phyloP scores from a whole-genome alignment of 1,284 basidiomycete genomes.

The Boletellus deceptivus region DNA sequence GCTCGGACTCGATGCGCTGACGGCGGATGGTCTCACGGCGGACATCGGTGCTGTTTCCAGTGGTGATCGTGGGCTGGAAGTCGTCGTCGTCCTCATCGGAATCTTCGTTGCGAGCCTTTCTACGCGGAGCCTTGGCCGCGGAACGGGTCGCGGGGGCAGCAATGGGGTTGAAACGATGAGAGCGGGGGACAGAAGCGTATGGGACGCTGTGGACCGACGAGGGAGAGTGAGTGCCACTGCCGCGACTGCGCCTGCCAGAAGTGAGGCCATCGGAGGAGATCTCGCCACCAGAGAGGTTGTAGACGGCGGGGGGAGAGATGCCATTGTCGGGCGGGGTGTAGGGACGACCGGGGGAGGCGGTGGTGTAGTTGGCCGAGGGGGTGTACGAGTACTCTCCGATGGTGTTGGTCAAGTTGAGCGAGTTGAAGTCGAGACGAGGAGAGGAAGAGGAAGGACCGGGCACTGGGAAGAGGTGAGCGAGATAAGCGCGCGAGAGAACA shows the following conservation, averaged over 20 bases:
- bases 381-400: slow-evolving; percentile 68
- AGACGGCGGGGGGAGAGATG: slow-evolving; percentile 69
- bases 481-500: neutral
- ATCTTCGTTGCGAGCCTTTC: slow-evolving; percentile 59
- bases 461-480: slow-evolving; percentile 25
- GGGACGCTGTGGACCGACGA: slow-evolving; percentile 46
- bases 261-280: slow-evolving; percentile 64
- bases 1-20: slow-evolving; percentile 85
- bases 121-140: slow-evolving; percentile 48
- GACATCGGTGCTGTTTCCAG: slow-evolving; percentile 46
- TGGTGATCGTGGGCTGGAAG: slow-evolving; percentile 51
- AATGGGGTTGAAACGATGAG: slow-evolving; percentile 74
- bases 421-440: slow-evolving; percentile 58
- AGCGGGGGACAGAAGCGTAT: slow-evolving; percentile 63
- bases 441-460: slow-evolving; percentile 49
- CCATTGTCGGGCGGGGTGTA: slow-evolving; percentile 65
- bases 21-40: slow-evolving; percentile 82
- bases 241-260: slow-evolving; percentile 64
- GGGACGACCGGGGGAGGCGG: slow-evolving; percentile 58
- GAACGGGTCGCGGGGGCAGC: slow-evolving; percentile 48
- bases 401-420: slow-evolving; percentile 54
- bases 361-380: slow-evolving; percentile 47
- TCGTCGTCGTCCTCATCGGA: slow-evolving; percentile 62
- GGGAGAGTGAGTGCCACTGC: slow-evolving; percentile 62
- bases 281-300: slow-evolving; percentile 66